Conservation (phyloP, 768 basidiomycete genomes). For the Mrakia blollopis region DNA sequence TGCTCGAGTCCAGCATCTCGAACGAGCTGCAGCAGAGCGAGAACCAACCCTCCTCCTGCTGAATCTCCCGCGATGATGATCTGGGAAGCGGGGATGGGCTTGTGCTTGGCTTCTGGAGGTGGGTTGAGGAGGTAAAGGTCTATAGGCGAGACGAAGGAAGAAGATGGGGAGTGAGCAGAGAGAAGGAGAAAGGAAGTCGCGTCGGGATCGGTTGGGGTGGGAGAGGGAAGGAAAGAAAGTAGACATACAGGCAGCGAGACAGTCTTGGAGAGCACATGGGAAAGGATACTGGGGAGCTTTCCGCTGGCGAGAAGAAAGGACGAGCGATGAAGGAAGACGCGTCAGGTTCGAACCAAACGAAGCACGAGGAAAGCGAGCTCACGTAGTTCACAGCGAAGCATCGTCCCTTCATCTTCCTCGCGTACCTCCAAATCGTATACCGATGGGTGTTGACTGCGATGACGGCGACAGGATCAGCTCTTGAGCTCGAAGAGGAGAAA, state of each 20-base stretch:
- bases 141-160: too few relatives aligned
- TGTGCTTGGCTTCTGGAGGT: slow-evolving; percentile 61
- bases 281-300: slow-evolving; percentile 44
- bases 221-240: not conserved
- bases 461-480: not conserved
- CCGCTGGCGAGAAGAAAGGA: slow-evolving; percentile 33
- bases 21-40: slow-evolving; percentile 67
- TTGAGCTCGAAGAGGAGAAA: not conserved
- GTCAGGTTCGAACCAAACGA: not conserved
- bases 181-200: not conserved
- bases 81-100: slow-evolving; percentile 69
- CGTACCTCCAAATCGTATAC: slow-evolving; percentile 45
- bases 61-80: slow-evolving; percentile 88
- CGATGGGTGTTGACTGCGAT: slow-evolving; percentile 46
- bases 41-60: slow-evolving; percentile 80
- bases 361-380: not conserved
- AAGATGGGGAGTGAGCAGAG: slow-evolving; percentile 21
- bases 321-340: not conserved
- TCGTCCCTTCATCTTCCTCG: slow-evolving; percentile 44
- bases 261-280: slow-evolving; percentile 36
- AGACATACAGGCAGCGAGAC: slow-evolving; percentile 22
- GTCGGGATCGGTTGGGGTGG: not conserved
- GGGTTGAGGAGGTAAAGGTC: slow-evolving; percentile 43
- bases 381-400: slow-evolving; percentile 40
- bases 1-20: slow-evolving; percentile 74